Percentiles rank a stretch among this genome's conserved stretches.
Conservation (phyloP, 1,284 basidiomycete genomes). For the Papiliotrema laurentii region DNA sequence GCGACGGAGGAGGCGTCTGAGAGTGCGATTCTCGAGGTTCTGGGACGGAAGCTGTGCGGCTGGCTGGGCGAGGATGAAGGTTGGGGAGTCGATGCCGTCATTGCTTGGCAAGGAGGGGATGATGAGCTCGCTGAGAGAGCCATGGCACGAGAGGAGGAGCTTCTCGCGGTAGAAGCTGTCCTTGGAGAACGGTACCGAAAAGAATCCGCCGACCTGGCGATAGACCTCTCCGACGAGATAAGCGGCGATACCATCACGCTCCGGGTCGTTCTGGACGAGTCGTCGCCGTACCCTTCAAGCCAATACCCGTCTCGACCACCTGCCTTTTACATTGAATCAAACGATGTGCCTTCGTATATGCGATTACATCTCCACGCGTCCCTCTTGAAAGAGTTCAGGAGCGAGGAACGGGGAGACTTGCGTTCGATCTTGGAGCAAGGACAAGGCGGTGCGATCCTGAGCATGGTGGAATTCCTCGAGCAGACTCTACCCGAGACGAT, state of each 20-base stretch:
- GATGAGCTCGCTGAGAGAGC: conserved; percentile 54
- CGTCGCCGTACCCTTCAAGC: conserved; percentile 57
- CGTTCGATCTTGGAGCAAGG: conserved; percentile 58
- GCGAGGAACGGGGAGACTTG: conserved; percentile 51
- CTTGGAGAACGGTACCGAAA: conserved; percentile 50
- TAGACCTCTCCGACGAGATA: conserved; percentile 62
- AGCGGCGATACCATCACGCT: conserved; percentile 54
- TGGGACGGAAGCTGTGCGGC: conserved; percentile 46
- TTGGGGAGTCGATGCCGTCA: conserved; percentile 52
- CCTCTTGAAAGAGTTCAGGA: conserved; percentile 57
- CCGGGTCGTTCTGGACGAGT: conserved; percentile 59
- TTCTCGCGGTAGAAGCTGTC: conserved; percentile 59
- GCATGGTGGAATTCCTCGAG: conserved; percentile 70
- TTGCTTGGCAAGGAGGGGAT: conserved; percentile 52
- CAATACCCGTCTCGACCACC: conserved; percentile 56
- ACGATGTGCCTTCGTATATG: conserved; percentile 71
- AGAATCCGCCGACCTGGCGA: conserved; percentile 48
- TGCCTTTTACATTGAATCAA: conserved; percentile 69
- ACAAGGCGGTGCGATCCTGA: conserved; percentile 68
- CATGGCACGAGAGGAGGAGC: conserved; percentile 63
- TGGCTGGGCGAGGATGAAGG: conserved; percentile 46
- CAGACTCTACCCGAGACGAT: conserved; percentile 63
- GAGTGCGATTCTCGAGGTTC: conserved; percentile 40
- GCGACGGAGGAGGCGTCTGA: conserved; percentile 18
- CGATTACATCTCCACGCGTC: conserved; percentile 74